Evolutionary conservation across 176 grass and related monocot genomes (phyloP).

Genomic region (Hsuehochloa calcarea): DNA sequence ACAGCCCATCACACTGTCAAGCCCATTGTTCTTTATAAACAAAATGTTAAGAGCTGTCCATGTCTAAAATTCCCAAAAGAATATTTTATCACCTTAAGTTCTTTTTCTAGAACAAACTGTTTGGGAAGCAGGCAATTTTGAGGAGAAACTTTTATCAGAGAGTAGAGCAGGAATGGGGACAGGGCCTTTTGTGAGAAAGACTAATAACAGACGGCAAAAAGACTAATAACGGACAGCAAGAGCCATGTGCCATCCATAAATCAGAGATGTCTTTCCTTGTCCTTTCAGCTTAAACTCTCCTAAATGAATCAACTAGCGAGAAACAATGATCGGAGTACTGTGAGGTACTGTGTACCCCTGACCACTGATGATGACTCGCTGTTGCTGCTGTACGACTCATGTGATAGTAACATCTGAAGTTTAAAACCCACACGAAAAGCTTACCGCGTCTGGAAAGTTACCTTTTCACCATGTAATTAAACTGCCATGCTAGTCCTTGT

Average conservation of each 20-base stretch:
- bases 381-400: not conserved
- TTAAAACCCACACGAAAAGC: conserved; percentile 4
- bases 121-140: not conserved
- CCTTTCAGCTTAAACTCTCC: conserved; percentile 10
- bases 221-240: not conserved
- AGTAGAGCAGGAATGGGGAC: not conserved
- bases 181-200: not conserved
- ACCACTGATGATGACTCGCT: not conserved
- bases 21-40: not conserved
- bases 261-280: conserved; percentile 19
- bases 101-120: not conserved
- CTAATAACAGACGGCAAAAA: not conserved
- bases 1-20: not conserved
- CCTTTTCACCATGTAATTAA: not conserved
- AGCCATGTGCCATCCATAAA: conserved; percentile 41
- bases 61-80: not conserved
- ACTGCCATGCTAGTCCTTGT: not conserved
- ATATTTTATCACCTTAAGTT: not conserved
- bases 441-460: conserved; percentile 4
- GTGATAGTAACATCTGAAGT: not conserved
- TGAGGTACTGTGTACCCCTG: conserved; percentile 1
- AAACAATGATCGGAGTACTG: not conserved
- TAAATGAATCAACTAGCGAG: not conserved
- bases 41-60: not conserved
- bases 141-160: not conserved